Evolutionary conservation across 768 basidiomycete genomes (phyloP).

Genomic region (Cystofilobasidium bisporidii): DNA sequence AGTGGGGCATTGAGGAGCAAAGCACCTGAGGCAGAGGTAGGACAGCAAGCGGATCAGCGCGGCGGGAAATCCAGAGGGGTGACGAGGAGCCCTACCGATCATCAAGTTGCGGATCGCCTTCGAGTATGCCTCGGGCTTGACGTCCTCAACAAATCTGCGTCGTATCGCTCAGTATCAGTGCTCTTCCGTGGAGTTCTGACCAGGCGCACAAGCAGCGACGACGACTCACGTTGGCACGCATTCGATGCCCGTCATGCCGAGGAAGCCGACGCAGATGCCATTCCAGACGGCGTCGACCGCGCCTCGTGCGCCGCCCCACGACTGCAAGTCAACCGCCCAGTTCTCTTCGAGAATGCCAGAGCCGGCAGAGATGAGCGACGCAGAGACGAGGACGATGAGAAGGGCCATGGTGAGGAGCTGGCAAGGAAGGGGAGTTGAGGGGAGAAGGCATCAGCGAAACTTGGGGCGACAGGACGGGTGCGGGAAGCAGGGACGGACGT

Average conservation of each 20-base stretch:
- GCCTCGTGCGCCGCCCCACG: constrained; percentile 26
- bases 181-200: too few relatives aligned
- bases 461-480: too few relatives aligned
- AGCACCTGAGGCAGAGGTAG: constrained; percentile 37
- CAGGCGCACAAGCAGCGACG: not conserved
- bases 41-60: not conserved
- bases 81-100: constrained; percentile 33
- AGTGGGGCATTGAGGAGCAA: constrained; percentile 51
- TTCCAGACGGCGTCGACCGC: constrained; percentile 50
- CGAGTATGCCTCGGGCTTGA: constrained; percentile 52
- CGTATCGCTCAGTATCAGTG: too few relatives aligned
- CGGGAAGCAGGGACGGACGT: constrained; percentile 45
- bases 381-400: constrained; percentile 47
- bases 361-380: constrained; percentile 51
- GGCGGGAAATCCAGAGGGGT: not conserved
- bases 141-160: constrained; percentile 54
- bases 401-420: constrained; percentile 47
- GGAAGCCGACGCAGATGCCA: constrained; percentile 60
- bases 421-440: not conserved
- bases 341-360: constrained; percentile 48
- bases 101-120: constrained; percentile 59
- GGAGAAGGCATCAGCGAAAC: not conserved
- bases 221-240: constrained; percentile 52
- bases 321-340: constrained; percentile 45
- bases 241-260: constrained; percentile 52